A percentile compares a stretch with the other conserved stretches of the same genome.
Conservation (phyloP, 2,329 filamentous ascomycete species). For the Aspergillus unguis region DNA sequence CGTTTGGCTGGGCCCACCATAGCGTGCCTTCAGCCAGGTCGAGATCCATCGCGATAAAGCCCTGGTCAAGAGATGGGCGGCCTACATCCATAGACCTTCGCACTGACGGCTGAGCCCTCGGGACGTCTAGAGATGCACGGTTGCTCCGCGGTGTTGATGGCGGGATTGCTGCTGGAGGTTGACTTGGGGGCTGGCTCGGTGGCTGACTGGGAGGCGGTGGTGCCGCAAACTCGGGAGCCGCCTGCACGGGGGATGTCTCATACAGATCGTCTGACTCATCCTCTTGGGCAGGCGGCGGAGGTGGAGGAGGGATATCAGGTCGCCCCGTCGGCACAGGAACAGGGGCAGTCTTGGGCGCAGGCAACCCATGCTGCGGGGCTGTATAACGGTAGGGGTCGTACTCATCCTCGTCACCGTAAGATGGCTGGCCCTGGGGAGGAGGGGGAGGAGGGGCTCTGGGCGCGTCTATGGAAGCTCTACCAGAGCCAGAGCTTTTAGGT, state of each 20-base stretch:
- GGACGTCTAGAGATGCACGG: slow-evolving; percentile 64
- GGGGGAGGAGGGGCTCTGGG: slow-evolving; percentile 40
- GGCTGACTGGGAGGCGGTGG: slow-evolving; percentile 37
- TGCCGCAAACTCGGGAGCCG: slow-evolving; percentile 38
- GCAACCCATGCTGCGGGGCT: slow-evolving; percentile 33
- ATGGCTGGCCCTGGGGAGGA: slow-evolving; percentile 46
- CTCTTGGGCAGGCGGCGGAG: slow-evolving; percentile 29
- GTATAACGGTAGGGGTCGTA: slow-evolving; percentile 54
- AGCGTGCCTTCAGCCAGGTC: slow-evolving; percentile 70
- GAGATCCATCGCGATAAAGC: slow-evolving; percentile 83
- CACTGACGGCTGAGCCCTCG: slow-evolving; percentile 48
- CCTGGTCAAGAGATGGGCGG: slow-evolving; percentile 71
- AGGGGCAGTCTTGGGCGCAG: slow-evolving; percentile 27
- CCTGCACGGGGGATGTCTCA: slow-evolving; percentile 39
- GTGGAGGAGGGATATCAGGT: slow-evolving; percentile 22
- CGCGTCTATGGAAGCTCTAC: slow-evolving; percentile 30
- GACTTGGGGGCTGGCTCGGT: slow-evolving; percentile 19
- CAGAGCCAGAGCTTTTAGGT: slow-evolving; percentile 40
- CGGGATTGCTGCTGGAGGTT: slow-evolving; percentile 38
- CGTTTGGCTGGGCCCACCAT: slow-evolving; percentile 85
- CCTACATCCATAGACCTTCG: slow-evolving; percentile 71
- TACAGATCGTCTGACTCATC: slow-evolving; percentile 48
- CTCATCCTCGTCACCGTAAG: slow-evolving; percentile 51
- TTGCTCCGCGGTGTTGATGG: slow-evolving; percentile 43
- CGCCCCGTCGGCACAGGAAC: slow-evolving; percentile 21